Base-by-base conservation (phyloP, 805 yeast genomes). In the Yarrowia sp. region DNA sequence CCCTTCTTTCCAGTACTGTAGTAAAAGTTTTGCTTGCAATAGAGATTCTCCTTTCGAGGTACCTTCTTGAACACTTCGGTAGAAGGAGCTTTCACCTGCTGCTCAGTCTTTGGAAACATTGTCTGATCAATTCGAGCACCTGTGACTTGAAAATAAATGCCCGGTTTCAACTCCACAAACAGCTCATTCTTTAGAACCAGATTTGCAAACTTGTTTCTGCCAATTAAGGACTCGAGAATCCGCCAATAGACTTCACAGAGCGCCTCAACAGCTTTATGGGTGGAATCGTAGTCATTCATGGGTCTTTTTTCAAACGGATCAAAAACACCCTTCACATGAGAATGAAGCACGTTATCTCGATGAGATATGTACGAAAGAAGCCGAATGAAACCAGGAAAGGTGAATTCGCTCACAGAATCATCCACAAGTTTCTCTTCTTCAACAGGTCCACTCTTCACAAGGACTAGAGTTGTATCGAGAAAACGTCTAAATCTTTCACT, bases 201-300 rank as follows among this genome's bases (percentile, higher is more conserved):
- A 36, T 41, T 26, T 2, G 63, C 40, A 41, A 56, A 56, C 46
- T 14, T 15, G 14, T 41, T 10, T 8, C 63, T 9, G 40, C 63
- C 49, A 14, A 56, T 8, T 8, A 41, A 19, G 2, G 40, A 42
- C 43, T 41, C 63, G 40, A 56, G 19, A n/a, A 10, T 38, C 11
- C 63, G 48, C 63, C 63, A 56, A 26, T 26, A 5, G 32, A 26
- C 32, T 3, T 26, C 63, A n/a, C 63, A 56, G 5, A 56, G 22
- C 15, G 49, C 63, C 11, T 56, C 63, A 5, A 41, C 26, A 2
- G 41, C 40, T 10, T 49, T 42, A 22, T 41, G 46, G 8, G 45
- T 19, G 12, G 59, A 38, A 19, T 22, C 41, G n/a, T 4, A 7
- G 4, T 40, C 61, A 5, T 19, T 36, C 8, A 19, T 3, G 3